Percentiles rank a stretch among this genome's conserved stretches.
These are phyloP conservation scores for Solanum medicagineum DNA, from an alignment of 257 asterid species.

Conservation along the genomic window DNA sequence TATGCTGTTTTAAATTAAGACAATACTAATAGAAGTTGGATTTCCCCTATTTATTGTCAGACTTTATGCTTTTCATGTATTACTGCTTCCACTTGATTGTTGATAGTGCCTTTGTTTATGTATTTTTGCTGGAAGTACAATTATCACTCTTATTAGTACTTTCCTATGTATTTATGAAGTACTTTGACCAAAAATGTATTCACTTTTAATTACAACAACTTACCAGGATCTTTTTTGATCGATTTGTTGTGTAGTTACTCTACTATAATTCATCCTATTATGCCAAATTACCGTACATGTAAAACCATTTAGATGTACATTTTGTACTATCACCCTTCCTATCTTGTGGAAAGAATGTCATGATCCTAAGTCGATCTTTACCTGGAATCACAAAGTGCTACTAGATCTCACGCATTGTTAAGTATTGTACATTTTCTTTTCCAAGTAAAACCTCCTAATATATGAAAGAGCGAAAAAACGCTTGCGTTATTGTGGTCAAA, in stretches of 20 bases:
- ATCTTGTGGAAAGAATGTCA: no score
- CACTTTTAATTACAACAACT: not conserved
- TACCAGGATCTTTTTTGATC: not conserved
- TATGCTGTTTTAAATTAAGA: not conserved
- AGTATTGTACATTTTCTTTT: no score
- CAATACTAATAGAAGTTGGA: not conserved
- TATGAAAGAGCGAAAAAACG: no score
- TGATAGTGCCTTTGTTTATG: not conserved
- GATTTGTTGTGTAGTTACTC: not conserved
- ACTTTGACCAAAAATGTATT: not conserved
- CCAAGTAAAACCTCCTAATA: no score
- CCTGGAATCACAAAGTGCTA: no score
- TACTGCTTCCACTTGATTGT: not conserved
- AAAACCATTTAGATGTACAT: no score
- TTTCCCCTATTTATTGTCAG: not conserved
- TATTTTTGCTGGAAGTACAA: not conserved
- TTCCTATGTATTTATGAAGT: not conserved
- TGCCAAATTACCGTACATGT: not conserved
- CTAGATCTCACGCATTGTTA: no score
- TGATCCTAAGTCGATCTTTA: no score
- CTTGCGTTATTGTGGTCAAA: no score
- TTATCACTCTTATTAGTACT: not conserved
- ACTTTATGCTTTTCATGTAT: not conserved
- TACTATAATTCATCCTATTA: not conserved
- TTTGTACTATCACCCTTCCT: no score